Base-by-base conservation (phyloP, 345 rosid species). In the Dipteronia dyeriana region DNA sequence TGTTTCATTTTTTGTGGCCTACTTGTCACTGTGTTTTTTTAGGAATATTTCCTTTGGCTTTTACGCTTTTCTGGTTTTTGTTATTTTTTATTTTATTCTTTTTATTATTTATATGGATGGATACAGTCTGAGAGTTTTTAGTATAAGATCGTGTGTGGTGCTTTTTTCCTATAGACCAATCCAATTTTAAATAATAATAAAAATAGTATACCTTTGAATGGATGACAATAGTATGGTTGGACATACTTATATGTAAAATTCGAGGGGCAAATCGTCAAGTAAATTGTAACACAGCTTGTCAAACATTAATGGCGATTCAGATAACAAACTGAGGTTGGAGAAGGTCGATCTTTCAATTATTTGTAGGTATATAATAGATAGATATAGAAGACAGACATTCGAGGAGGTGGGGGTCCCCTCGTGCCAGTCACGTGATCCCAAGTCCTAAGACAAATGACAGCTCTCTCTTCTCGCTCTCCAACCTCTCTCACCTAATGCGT, bases 311-410 rank as follows among this genome's bases (percentile, higher is more conserved):
- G 72, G 71, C 7, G n/a, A 16, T 34, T 63, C 43, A 8, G 9
- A 20, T 23, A n/a, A 38, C 49, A 34, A 26, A 34, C 0, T 34
- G 38, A 25, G 19, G 38, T 10, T 6, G n/a, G 68, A 26, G 34
- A 54, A 11, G 7, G 39, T 70, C 14, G 7, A 20, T 70, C 14
- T 8, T 19, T 59, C 11, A 49, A 78, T 71, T 20, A 75, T 70
- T 59, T 67, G 78, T 73, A 76, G 79, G 31, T 20, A 68, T 60
- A 43, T 66, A 72, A 78, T 34, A 34, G 38, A 34, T 34, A 76
- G 80, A 41, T 20, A 68, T 61, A 45, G 69, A 73, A 76, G 84
- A 76, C 85, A 82, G 81, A 82, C 88, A 82, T 85, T 83, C 88
- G 78, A 70, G 77, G 54, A 43, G 59, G n/a, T 1, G 63, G 53